Evolutionary conservation across 2,329 filamentous ascomycete species (phyloP).

Genomic region (Sporothrix pseudoabietina): DNA sequence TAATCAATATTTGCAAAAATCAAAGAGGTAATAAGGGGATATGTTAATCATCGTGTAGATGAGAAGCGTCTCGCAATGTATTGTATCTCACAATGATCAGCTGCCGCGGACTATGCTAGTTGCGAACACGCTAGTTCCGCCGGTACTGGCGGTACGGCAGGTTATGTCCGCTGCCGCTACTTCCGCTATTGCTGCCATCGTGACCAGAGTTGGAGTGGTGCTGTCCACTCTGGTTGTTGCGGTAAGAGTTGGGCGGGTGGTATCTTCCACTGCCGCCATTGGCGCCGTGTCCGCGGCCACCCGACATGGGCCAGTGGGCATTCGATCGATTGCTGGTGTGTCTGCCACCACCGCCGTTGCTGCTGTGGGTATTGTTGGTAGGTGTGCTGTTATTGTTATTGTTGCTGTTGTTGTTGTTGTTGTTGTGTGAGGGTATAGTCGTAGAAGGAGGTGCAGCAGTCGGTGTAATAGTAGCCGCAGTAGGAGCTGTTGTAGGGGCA

Average conservation of each 20-base stretch:
- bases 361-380: background rate
- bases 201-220: conserved; percentile 4
- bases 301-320: background rate
- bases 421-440: background rate
- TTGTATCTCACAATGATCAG: background rate
- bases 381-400: background rate
- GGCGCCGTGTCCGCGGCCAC: conserved; percentile 1
- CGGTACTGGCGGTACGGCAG: conserved; percentile 23
- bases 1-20: background rate
- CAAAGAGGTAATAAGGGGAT: no score
- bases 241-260: conserved; percentile 21
- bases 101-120: background rate
- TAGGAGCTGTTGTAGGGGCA: background rate
- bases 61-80: background rate
- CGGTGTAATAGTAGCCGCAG: background rate
- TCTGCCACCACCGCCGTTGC: background rate
- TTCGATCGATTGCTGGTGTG: background rate
- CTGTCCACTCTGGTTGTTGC: conserved; percentile 6
- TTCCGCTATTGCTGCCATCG: background rate
- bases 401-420: no score
- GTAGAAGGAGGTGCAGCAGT: background rate
- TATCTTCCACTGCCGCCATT: conserved; percentile 16
- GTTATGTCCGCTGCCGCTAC: background rate
- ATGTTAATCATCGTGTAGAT: background rate
- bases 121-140: conserved; percentile 9